Percentiles rank a stretch among this genome's conserved stretches.
Conservation (phyloP, 2,329 filamentous ascomycete genomes). For the Epichloe gansuensis region DNA sequence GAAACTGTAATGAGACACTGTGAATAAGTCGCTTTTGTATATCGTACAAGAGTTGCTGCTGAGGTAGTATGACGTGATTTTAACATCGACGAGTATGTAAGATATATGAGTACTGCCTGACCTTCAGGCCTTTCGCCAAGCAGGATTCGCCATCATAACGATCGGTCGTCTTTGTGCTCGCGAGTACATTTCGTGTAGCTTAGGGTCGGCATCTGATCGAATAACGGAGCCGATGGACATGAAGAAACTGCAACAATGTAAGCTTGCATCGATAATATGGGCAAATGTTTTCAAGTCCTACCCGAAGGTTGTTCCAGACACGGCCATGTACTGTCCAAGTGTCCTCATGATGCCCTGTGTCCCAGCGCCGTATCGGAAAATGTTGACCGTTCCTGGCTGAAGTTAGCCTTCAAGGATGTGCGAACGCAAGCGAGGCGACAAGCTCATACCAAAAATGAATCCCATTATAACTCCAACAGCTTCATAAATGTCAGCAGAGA, state of each 20-base stretch:
- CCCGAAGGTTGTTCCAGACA: conserved; percentile 93
- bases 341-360: conserved; percentile 90
- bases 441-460: conserved; percentile 76
- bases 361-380: conserved; percentile 88
- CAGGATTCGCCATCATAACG: conserved; percentile 35
- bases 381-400: conserved; percentile 71
- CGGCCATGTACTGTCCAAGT: conserved; percentile 91
- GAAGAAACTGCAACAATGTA: conserved; percentile 55
- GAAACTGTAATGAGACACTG: not conserved
- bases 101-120: not conserved
- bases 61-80: not conserved
- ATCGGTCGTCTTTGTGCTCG: conserved; percentile 63
- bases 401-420: not conserved
- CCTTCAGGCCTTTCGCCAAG: conserved; percentile 19
- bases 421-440: not conserved
- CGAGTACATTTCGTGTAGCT: conserved; percentile 63
- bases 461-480: conserved; percentile 94
- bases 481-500: conserved; percentile 30
- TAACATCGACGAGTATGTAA: conserved; percentile 3
- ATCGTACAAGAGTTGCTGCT: conserved; percentile 3
- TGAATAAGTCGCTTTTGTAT: not conserved
- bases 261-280: conserved; percentile 7
- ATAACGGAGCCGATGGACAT: conserved; percentile 98
- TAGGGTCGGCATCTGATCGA: conserved; percentile 74
- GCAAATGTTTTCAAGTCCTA: conserved; percentile 26